Percentiles rank a stretch among this genome's conserved stretches.
Evolutionary conservation across 495 filamentous ascomycete species (phyloP).

Genomic region (Hyphodiscus hymeniophilus): DNA sequence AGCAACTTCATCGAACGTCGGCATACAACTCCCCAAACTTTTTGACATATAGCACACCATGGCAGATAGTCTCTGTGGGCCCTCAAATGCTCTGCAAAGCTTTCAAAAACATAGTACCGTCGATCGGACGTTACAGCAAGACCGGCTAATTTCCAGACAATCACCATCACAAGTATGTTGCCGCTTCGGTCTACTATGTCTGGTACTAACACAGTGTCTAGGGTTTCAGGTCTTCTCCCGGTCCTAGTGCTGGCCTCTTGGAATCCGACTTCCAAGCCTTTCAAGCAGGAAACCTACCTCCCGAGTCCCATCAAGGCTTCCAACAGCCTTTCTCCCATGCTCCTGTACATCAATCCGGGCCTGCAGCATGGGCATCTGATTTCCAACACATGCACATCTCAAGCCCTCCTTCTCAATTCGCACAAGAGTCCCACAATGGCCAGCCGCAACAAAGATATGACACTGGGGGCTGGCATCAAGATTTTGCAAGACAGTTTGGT

Average conservation of each 20-base stretch:
- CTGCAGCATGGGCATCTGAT: conserved; percentile 24
- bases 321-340: conserved; percentile 9
- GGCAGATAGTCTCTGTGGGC: conserved; percentile 80
- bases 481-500: conserved; percentile 41
- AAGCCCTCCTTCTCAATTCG: conserved; percentile 13
- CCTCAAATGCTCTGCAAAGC: conserved; percentile 79
- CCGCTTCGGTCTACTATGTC: not conserved
- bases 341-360: conserved; percentile 8
- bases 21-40: not conserved
- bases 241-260: conserved; percentile 43
- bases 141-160: conserved; percentile 52
- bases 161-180: conserved; percentile 45
- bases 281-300: conserved; percentile 43
- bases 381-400: conserved; percentile 27
- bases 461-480: conserved; percentile 44
- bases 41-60: conserved; percentile 36
- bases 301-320: conserved; percentile 8
- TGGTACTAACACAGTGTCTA: conserved; percentile 22
- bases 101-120: conserved; percentile 72
- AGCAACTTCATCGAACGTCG: not conserved
- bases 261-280: conserved; percentile 69
- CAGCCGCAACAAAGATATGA: conserved; percentile 17
- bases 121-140: conserved; percentile 80
- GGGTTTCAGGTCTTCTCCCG: conserved; percentile 54
- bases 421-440: conserved; percentile 3